phyloP scores from a whole-genome alignment of 164 flowering plant species.

The Sedum album region DNA sequence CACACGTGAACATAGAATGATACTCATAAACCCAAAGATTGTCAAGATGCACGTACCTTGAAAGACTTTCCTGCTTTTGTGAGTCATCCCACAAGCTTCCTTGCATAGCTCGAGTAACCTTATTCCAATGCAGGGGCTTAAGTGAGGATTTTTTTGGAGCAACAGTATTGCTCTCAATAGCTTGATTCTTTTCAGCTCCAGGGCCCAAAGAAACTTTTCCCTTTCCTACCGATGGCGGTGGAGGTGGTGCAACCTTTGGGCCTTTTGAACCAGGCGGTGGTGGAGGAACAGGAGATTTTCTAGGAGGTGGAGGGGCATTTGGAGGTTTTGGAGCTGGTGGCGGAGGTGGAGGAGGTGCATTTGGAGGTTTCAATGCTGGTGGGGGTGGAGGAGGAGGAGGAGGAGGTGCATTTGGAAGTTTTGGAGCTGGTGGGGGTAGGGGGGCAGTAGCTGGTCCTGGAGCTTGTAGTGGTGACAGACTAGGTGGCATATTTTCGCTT shows the following conservation, averaged over 20 bases:
- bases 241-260: slow-evolving; percentile 46
- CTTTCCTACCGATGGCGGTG: slow-evolving; percentile 59
- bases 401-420: slow-evolving; percentile 1
- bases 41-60: slow-evolving; percentile 33
- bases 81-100: slow-evolving; percentile 97
- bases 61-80: slow-evolving; percentile 53
- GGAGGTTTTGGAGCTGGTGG: slow-evolving; percentile 34
- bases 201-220: slow-evolving; percentile 43
- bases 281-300: slow-evolving; percentile 34
- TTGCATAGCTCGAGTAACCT: slow-evolving; percentile 91
- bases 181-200: slow-evolving; percentile 47
- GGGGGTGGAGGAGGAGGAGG: slow-evolving; percentile 10
- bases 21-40: not conserved
- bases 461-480: slow-evolving; percentile 6
- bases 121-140: slow-evolving; percentile 94
- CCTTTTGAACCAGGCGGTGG: slow-evolving; percentile 44
- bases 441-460: slow-evolving; percentile 1
- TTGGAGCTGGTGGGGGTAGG: slow-evolving; percentile 15
- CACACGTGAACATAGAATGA: not conserved
- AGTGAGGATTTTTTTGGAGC: slow-evolving; percentile 60
- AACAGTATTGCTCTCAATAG: slow-evolving; percentile 20
- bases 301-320: slow-evolving; percentile 19
- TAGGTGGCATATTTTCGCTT: not conserved
- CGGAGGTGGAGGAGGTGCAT: slow-evolving; percentile 15
- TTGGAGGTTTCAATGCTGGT: slow-evolving; percentile 11